These are phyloP conservation scores for Cladosporium sp. DNA, from an alignment of 2,329 filamentous ascomycete genomes.

Conservation along the genomic window DNA sequence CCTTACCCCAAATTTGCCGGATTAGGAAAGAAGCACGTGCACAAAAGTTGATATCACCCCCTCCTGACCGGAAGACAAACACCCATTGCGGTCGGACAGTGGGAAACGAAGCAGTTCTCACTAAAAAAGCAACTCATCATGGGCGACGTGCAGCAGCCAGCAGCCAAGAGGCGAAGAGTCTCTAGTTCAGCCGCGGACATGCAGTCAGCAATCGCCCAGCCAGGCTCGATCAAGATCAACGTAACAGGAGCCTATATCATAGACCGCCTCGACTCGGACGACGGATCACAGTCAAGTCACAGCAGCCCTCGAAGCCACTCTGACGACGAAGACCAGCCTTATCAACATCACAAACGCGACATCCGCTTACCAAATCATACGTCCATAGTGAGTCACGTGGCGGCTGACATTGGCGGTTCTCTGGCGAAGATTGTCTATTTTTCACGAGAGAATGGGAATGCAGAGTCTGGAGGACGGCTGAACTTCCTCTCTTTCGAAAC, in stretches of 20 bases:
- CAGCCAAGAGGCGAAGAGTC: conserved; percentile 28
- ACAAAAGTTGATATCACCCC: conserved; percentile 7
- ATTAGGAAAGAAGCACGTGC: conserved; percentile 14
- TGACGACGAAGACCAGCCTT: conserved; percentile 47
- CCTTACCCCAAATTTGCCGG: conserved; percentile 8
- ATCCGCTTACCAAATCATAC: conserved; percentile 97
- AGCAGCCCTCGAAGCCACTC: conserved; percentile 37
- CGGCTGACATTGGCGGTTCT: conserved; percentile 95
- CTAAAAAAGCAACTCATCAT: conserved; percentile 64
- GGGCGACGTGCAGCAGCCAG: conserved; percentile 74
- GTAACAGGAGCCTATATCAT: conserved; percentile 96
- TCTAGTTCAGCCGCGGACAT: conserved; percentile 40
- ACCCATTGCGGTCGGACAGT: background rate
- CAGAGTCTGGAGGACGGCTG: conserved; percentile 77
- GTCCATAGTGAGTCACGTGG: conserved; percentile 91
- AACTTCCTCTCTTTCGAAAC: conserved; percentile 98
- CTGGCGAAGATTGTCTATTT: conserved; percentile 98
- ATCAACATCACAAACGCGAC: conserved; percentile 76
- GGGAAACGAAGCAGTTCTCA: background rate
- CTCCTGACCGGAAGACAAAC: conserved; percentile 1
- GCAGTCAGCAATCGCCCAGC: conserved; percentile 53
- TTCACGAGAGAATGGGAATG: conserved; percentile 63
- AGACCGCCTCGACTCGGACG: conserved; percentile 60
- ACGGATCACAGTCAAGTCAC: conserved; percentile 23
- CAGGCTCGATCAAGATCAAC: conserved; percentile 82